phyloP scores from a whole-genome alignment of 495 filamentous ascomycete genomes.

The Haplographium delicatum region DNA sequence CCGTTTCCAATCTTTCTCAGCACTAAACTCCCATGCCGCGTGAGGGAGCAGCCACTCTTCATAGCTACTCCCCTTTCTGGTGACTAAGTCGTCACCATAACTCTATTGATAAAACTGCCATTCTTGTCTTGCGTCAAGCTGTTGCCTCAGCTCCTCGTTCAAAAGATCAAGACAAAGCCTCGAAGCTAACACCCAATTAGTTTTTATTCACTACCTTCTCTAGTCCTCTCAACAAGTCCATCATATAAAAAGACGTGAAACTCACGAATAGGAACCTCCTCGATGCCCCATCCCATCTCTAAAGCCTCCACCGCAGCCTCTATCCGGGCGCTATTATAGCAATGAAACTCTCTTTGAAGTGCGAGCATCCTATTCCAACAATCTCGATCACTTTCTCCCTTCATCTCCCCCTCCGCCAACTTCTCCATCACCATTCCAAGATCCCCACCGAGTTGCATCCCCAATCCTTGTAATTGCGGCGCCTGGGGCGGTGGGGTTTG shows the following conservation, averaged over 20 bases:
- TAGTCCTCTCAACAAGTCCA: neutral
- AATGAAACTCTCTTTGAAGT: slow-evolving; percentile 22
- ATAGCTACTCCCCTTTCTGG: too few relatives aligned
- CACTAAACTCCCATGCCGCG: too few relatives aligned
- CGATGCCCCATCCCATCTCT: slow-evolving; percentile 11
- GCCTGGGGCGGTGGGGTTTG: too few relatives aligned
- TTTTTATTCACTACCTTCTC: too few relatives aligned
- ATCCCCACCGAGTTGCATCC: too few relatives aligned
- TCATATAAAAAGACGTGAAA: neutral
- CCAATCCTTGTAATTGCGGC: too few relatives aligned
- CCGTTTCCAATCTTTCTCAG: too few relatives aligned
- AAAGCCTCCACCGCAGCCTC: slow-evolving; percentile 25
- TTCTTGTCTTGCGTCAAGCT: slow-evolving; percentile 5
- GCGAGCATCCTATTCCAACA: slow-evolving; percentile 22
- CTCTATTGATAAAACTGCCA: neutral
- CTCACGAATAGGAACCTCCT: slow-evolving; percentile 21
- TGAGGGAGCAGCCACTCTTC: too few relatives aligned
- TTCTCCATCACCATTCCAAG: too few relatives aligned
- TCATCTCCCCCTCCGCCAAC: neutral
- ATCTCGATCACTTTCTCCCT: slow-evolving; percentile 11
- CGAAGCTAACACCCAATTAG: slow-evolving; percentile 14
- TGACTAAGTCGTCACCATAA: too few relatives aligned
- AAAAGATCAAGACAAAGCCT: slow-evolving; percentile 24
- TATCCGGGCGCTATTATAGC: slow-evolving; percentile 23
- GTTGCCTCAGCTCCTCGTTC: slow-evolving; percentile 19